Base-by-base conservation (phyloP, 352 stramenopile genomes). In the Globisporangium nunn region DNA sequence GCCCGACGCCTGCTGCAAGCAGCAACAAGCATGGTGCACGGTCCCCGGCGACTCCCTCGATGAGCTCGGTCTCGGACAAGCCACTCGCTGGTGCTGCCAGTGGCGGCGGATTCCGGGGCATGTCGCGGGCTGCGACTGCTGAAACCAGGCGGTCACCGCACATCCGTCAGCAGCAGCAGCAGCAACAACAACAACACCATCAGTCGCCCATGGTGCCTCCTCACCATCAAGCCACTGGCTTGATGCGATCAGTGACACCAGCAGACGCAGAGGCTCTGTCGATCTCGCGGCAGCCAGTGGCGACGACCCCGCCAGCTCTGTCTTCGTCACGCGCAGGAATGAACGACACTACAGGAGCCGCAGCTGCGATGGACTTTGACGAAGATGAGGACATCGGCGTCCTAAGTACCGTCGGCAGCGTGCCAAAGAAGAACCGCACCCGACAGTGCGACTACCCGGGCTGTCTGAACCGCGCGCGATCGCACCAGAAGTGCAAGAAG, bases 401-500 rank as follows among this genome's bases (percentile, higher is more conserved):
- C 50, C 33, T 37, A 33, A 17, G 37, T 77, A 79, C 55, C 67
- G 66, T 40, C 30, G 23, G 23, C 23, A 33, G 17, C 30, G 35
- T 37, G 4, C 31, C 51, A 18, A 64, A 64, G 56, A 62, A 62
- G 23, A 71, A 74, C 2, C 69, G 73, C 2, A 85, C 72, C 51
- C 72, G 73, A 4, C 74, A 93, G 58, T 93, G 82, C 59, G 78
- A 87, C 43, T 85, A 76, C 54, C 72, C 81, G 23, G 85, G 82
- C 5, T 95, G 85, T 47, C 60, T 70, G 33, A 93, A 92, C 66
- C 77, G 85, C 35, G 85, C 85, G 37, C 78, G 82, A 44, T 91
- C 81, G 31, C 82, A 95, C 57, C 82, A 93, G 57, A 88, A 91
- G 54, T 95, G 85, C 80, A 95, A 95, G 63, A 95, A 93, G 37